Base-by-base conservation (phyloP, 345 rosid species). In the Eutrema japonicum region DNA sequence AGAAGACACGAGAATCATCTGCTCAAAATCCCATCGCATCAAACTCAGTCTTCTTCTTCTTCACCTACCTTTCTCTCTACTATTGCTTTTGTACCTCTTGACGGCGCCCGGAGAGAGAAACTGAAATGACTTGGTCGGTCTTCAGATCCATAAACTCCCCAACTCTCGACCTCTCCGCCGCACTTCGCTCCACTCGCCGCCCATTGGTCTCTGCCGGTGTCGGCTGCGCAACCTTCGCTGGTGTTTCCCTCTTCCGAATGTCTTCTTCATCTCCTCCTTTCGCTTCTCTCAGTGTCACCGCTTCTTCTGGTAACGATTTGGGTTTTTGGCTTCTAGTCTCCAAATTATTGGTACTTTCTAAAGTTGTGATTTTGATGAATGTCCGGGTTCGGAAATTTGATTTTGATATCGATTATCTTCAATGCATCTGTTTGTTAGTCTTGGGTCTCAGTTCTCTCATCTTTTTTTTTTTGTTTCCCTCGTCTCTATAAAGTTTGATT, bases 231-330 rank as follows among this genome's bases (percentile, higher is more conserved):
- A 73, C 82, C 13, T 5, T 79, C 33, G 73, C 73, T 46, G 78
- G 76, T 40, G 82, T 38, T 48, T 69, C 76, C 1, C 67, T 79
- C 57, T 79, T 71, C 40, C 61, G 76, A 53, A 67, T 71, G 78
- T 74, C 76, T 70, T 79, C 76, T 11, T 9, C 40, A 53, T 74
- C 79, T 57, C 75, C 82, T 68, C 72, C 78, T 69, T 79, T 79
- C 73, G 82, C 82, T 74, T 68, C 68, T n/a, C 78, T 79, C 36
- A 56, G 33, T 36, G 79, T 79, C 63, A 74, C 82, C 1, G 82
- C 79, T 63, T 0, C 76, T 64, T 13, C 79, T 37, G 68, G 82
- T 79, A 36, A 61, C 10, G 47, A 32, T 60, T 75, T 66, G 0
- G 45, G 3, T 12, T 13, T 49, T 37, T 56, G 43, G 66, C 27